phyloP scores from a whole-genome alignment of 2,329 filamentous ascomycete genomes.

The Pseudogymnoascus destructans region DNA sequence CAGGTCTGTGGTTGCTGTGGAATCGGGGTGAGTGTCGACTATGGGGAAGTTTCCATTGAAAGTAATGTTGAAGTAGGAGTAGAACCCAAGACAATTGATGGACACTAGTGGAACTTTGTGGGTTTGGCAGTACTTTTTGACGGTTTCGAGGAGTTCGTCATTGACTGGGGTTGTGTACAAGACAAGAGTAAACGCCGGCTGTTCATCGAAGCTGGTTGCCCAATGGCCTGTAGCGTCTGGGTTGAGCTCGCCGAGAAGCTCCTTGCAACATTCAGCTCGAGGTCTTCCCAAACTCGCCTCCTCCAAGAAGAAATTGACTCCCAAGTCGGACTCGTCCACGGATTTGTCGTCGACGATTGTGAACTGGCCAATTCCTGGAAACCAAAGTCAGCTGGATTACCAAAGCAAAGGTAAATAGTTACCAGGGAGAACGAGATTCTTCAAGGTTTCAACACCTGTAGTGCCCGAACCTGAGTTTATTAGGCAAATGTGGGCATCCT shows the following conservation, averaged over 20 bases:
- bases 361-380: conserved; percentile 68
- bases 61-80: conserved; percentile 72
- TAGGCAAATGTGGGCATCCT: conserved; percentile 81
- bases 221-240: conserved; percentile 77
- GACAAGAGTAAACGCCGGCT: conserved; percentile 43
- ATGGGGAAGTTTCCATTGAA: conserved; percentile 75
- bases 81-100: conserved; percentile 83
- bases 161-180: conserved; percentile 47
- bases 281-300: conserved; percentile 62
- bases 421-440: conserved; percentile 92
- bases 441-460: conserved; percentile 79
- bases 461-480: conserved; percentile 80
- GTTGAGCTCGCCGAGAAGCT: conserved; percentile 75
- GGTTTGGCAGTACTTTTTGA: conserved; percentile 37
- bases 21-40: conserved; percentile 89
- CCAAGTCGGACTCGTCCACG: conserved; percentile 73
- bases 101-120: conserved; percentile 63
- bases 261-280: conserved; percentile 65
- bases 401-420: conserved; percentile 17
- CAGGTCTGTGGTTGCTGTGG: conserved; percentile 71
- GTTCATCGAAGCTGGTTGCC: conserved; percentile 34
- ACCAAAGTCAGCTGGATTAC: background rate
- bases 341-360: conserved; percentile 72
- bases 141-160: conserved; percentile 34
- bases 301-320: conserved; percentile 94